A percentile compares a stretch with the other conserved stretches of the same genome.
Evolutionary conservation across 1,284 basidiomycete genomes (phyloP).

Genomic region (Athelia psychrophila): DNA sequence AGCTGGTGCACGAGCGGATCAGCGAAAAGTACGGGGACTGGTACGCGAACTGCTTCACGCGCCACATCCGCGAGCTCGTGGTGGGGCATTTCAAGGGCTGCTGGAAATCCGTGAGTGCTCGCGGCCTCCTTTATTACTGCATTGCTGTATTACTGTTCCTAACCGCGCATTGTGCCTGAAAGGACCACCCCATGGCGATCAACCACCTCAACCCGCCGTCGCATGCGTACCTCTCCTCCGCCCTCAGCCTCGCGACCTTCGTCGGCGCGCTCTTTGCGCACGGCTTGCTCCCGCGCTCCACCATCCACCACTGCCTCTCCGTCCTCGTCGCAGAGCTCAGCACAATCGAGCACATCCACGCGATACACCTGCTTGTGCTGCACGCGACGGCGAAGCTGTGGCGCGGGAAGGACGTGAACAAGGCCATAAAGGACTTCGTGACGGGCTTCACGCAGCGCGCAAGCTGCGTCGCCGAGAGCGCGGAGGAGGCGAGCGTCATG

Average conservation of each 20-base stretch:
- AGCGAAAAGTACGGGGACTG: constrained; percentile 13
- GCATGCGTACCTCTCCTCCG: constrained; percentile 19
- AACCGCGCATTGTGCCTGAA: background rate
- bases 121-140: too few species aligned
- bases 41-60: constrained; percentile 22
- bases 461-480: background rate
- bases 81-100: constrained; percentile 27
- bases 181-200: constrained; percentile 10
- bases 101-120: constrained; percentile 30
- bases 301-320: constrained; percentile 22
- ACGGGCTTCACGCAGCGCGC: background rate
- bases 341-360: constrained; percentile 27
- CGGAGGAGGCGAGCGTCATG: background rate
- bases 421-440: constrained; percentile 1
- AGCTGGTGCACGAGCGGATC: constrained; percentile 22
- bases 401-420: background rate
- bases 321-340: constrained; percentile 21
- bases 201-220: constrained; percentile 9
- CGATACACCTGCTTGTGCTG: constrained; percentile 9
- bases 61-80: constrained; percentile 24
- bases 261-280: constrained; percentile 29
- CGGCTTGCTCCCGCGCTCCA: constrained; percentile 18
- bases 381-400: background rate
- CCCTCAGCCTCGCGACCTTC: constrained; percentile 24
- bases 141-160: background rate